A percentile compares a stretch with the other conserved stretches of the same genome.
Evolutionary conservation across 352 stramenopile genomes (phyloP).

Genomic region (Peronospora destructor): DNA sequence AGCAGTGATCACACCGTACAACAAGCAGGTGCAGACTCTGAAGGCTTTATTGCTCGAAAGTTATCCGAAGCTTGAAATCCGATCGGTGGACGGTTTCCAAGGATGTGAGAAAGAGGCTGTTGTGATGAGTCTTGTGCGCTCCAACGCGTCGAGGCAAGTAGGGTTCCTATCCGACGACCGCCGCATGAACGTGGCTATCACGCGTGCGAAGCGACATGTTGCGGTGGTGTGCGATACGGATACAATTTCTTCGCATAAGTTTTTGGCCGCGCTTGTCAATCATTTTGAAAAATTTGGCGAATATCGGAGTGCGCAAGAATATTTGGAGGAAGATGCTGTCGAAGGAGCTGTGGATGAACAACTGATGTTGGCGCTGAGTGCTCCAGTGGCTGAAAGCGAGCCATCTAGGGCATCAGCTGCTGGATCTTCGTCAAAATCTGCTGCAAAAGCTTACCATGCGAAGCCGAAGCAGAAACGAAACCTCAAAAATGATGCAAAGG

Average conservation of each 20-base stretch:
- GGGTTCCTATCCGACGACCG: constrained; percentile 95
- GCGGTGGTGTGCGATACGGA: constrained; percentile 92
- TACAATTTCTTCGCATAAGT: constrained; percentile 87
- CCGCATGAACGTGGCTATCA: constrained; percentile 98
- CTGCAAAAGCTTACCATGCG: constrained; percentile 1
- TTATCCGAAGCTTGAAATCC: constrained; percentile 76
- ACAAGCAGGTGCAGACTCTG: constrained; percentile 93
- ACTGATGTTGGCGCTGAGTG: constrained; percentile 8
- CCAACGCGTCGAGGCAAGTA: constrained; percentile 82
- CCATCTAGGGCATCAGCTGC: neutral
- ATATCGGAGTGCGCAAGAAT: constrained; percentile 82
- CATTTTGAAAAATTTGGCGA: constrained; percentile 93
- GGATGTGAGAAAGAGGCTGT: constrained; percentile 97
- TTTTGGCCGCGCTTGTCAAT: constrained; percentile 84
- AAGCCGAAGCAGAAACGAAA: constrained; percentile 17
- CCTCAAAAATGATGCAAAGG: constrained; percentile 7
- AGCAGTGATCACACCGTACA: constrained; percentile 97
- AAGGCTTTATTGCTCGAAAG: constrained; percentile 73
- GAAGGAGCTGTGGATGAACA: constrained; percentile 25
- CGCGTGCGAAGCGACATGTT: constrained; percentile 92
- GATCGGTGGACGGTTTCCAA: constrained; percentile 96
- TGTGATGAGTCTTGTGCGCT: constrained; percentile 96
- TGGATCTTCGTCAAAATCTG: constrained; percentile 1
- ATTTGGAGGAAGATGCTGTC: constrained; percentile 54
- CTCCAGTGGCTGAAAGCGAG: neutral